phyloP scores from a whole-genome alignment of 495 filamentous ascomycete genomes.

The Talaromyces ruber region DNA sequence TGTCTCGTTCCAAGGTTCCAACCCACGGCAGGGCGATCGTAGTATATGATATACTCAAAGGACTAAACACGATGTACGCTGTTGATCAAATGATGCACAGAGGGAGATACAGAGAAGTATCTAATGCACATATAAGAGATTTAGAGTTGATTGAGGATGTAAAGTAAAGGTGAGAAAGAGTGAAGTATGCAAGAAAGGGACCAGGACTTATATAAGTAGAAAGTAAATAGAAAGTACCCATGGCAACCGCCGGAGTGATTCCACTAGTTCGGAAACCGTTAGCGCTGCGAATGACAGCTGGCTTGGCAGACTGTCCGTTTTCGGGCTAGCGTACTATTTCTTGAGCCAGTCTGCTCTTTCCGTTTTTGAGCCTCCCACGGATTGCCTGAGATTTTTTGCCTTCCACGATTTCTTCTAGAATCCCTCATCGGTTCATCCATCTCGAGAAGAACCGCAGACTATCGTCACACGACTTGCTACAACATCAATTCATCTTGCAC shows the following conservation, averaged over 20 bases:
- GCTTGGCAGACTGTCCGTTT: conserved; percentile 10
- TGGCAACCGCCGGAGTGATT: neutral
- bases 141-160: neutral
- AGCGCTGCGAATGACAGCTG: conserved; percentile 34
- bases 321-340: neutral
- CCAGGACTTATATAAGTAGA: neutral
- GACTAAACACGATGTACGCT: neutral
- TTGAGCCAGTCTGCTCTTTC: neutral
- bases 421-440: neutral
- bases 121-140: neutral
- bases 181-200: neutral
- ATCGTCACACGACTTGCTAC: neutral
- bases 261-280: neutral
- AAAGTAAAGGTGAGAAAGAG: neutral
- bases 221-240: conserved; percentile 1
- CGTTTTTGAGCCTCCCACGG: neutral
- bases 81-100: neutral
- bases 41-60: neutral
- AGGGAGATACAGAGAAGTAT: neutral
- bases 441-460: neutral
- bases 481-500: neutral
- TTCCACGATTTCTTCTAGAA: neutral
- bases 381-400: neutral
- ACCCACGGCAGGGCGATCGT: neutral
- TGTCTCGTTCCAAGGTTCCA: neutral